Evolutionary conservation across 768 basidiomycete species (phyloP).

Genomic region (Xerocomellus amylosporus): DNA sequence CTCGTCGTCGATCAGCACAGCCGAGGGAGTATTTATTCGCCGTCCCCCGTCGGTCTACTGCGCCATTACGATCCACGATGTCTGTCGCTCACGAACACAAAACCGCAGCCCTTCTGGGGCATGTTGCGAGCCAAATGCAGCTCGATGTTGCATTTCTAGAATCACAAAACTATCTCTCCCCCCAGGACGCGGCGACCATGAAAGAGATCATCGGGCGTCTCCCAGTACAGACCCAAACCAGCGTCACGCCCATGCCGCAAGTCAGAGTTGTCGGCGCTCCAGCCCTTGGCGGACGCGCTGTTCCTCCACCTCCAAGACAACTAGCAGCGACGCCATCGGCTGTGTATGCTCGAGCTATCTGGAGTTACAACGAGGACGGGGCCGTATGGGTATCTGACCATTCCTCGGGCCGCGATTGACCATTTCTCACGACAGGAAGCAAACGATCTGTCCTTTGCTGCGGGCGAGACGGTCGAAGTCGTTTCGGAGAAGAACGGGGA

Average conservation of each 20-base stretch:
- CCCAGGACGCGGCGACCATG: slow-evolving; percentile 42
- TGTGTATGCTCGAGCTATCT: slow-evolving; percentile 52
- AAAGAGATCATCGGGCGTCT: slow-evolving; percentile 49
- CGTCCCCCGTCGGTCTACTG: too few relatives aligned
- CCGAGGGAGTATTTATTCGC: slow-evolving; percentile 11
- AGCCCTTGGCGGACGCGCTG: slow-evolving; percentile 2
- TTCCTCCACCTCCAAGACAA: slow-evolving; percentile 19
- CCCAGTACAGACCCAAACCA: slow-evolving; percentile 22
- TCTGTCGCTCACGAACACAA: slow-evolving; percentile 25
- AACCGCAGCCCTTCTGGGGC: slow-evolving; percentile 50
- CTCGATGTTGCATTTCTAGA: slow-evolving; percentile 57
- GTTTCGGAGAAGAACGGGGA: slow-evolving; percentile 77
- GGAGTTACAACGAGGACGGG: slow-evolving; percentile 66
- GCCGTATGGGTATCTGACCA: slow-evolving; percentile 33
- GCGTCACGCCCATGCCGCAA: slow-evolving; percentile 11
- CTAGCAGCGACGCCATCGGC: slow-evolving; percentile 4
- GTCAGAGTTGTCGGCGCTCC: slow-evolving; percentile 7
- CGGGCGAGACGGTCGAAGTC: slow-evolving; percentile 77
- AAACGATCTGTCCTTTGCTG: slow-evolving; percentile 74
- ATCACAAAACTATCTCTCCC: slow-evolving; percentile 51
- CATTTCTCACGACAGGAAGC: slow-evolving; percentile 50
- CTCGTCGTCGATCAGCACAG: slow-evolving; percentile 7
- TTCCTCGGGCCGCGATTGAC: slow-evolving; percentile 2
- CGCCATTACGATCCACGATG: slow-evolving; percentile 12
- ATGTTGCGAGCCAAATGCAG: slow-evolving; percentile 56